Conservation (phyloP, 108 stramenopile genomes). For the Seminavis robusta region DNA sequence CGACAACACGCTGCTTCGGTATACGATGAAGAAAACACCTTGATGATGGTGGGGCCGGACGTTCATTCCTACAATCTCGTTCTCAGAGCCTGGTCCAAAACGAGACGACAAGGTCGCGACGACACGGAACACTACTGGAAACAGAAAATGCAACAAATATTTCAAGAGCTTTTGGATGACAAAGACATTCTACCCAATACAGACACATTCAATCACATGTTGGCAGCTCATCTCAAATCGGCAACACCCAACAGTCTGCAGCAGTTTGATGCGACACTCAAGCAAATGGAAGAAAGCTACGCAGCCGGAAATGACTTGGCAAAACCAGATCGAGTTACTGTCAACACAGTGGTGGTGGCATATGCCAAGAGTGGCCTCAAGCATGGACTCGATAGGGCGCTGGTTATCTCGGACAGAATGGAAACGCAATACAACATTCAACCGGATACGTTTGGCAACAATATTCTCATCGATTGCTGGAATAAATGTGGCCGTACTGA, state of each 20-base stretch:
- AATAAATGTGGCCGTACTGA: slow-evolving; percentile 18
- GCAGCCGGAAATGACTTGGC: slow-evolving; percentile 41
- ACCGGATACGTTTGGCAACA: slow-evolving; percentile 10
- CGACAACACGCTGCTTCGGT: no score
- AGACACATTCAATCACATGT: slow-evolving; percentile 15
- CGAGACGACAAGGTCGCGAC: neutral
- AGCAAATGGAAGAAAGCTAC: slow-evolving; percentile 47
- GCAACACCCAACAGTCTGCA: slow-evolving; percentile 3
- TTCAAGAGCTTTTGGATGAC: slow-evolving; percentile 5
- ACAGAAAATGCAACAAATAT: slow-evolving; percentile 11
- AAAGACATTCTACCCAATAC: slow-evolving; percentile 15
- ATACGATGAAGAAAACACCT: slow-evolving; percentile 23
- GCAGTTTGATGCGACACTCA: slow-evolving; percentile 35
- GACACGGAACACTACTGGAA: no score
- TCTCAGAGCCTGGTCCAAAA: slow-evolving; percentile 52
- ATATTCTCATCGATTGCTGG: slow-evolving; percentile 20
- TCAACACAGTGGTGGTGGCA: slow-evolving; percentile 45
- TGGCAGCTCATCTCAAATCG: neutral
- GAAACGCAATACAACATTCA: slow-evolving; percentile 18
- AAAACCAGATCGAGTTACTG: slow-evolving; percentile 50
- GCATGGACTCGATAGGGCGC: neutral
- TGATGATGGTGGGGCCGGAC: slow-evolving; percentile 35
- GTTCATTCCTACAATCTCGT: slow-evolving; percentile 60
- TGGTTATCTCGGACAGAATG: neutral
- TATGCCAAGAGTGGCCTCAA: slow-evolving; percentile 24